These are phyloP conservation scores for Pseudonectria buxi DNA, from an alignment of 2,329 filamentous ascomycete species.

Conservation along the genomic window DNA sequence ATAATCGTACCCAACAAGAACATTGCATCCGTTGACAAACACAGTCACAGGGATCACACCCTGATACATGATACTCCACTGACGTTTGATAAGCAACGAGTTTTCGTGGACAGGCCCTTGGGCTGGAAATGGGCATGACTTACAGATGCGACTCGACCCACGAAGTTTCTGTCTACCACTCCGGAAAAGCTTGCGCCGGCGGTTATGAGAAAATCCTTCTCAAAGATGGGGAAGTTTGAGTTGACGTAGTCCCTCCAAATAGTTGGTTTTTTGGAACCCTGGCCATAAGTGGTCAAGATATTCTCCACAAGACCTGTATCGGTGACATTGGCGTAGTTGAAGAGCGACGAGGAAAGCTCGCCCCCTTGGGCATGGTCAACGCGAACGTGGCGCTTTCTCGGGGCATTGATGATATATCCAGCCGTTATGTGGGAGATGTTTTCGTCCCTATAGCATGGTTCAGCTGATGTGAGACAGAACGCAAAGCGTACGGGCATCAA, in stretches of 20 bases:
- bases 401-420: constrained; percentile 30
- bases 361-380: constrained; percentile 26
- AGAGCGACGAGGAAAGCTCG: constrained; percentile 23
- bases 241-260: constrained; percentile 30
- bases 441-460: constrained; percentile 21
- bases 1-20: constrained; percentile 32
- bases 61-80: constrained; percentile 33
- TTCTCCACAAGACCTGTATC: constrained; percentile 30
- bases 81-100: rapidly evolving
- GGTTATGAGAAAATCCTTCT: constrained; percentile 20
- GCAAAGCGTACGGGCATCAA: too few relatives aligned
- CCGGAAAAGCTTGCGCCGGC: constrained; percentile 20
- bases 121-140: too few relatives aligned
- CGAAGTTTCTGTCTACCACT: constrained; percentile 15
- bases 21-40: constrained; percentile 26
- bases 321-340: constrained; percentile 31
- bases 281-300: constrained; percentile 21
- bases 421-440: constrained; percentile 32
- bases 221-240: constrained; percentile 31
- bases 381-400: constrained; percentile 21
- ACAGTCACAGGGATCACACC: constrained; percentile 29
- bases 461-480: background rate
- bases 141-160: constrained; percentile 19
- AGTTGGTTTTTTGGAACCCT: constrained; percentile 8
- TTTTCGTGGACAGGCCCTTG: too few relatives aligned